Percentiles rank a stretch among this genome's conserved stretches.
These are phyloP conservation scores for Bocquillonia castaneifolia DNA, from an alignment of 441 rosid species.

Conservation along the genomic window DNA sequence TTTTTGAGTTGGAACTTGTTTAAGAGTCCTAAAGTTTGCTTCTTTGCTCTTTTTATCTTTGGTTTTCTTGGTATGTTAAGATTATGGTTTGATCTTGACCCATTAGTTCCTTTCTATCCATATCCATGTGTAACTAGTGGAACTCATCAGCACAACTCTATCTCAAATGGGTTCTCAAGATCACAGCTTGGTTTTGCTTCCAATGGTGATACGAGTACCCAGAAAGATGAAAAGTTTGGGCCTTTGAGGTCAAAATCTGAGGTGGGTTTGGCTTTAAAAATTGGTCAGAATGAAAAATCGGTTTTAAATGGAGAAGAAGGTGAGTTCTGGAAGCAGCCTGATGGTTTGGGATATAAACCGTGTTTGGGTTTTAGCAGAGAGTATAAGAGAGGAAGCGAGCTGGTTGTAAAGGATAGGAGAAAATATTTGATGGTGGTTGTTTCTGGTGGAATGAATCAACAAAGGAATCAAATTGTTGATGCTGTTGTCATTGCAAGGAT, in stretches of 20 bases:
- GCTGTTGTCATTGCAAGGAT: conserved; percentile 94
- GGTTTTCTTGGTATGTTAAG: conserved; percentile 49
- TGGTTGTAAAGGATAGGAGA: conserved; percentile 38
- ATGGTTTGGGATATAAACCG: conserved; percentile 82
- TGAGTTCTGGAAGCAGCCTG: conserved; percentile 90
- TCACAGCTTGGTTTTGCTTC: conserved; percentile 22
- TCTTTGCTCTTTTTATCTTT: conserved; percentile 49
- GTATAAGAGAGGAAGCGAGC: conserved; percentile 45
- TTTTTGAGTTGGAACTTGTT: conserved; percentile 21
- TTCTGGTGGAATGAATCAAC: conserved; percentile 93
- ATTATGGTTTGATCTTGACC: conserved; percentile 41
- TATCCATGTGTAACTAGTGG: conserved; percentile 45
- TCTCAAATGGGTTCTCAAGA: conserved; percentile 18
- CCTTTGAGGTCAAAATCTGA: conserved; percentile 5
- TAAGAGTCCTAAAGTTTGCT: conserved; percentile 48
- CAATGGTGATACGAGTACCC: background rate
- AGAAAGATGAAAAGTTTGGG: background rate
- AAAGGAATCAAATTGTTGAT: conserved; percentile 96
- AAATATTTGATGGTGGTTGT: conserved; percentile 83
- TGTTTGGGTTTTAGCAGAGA: conserved; percentile 53
- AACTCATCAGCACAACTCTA: conserved; percentile 20
- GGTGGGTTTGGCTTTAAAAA: conserved; percentile 20
- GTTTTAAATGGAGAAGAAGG: conserved; percentile 21
- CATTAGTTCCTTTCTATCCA: conserved; percentile 43
- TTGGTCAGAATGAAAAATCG: conserved; percentile 16